Evolutionary conservation across 2,329 filamentous ascomycete species (phyloP).

Genomic region (Fusarium buharicum): DNA sequence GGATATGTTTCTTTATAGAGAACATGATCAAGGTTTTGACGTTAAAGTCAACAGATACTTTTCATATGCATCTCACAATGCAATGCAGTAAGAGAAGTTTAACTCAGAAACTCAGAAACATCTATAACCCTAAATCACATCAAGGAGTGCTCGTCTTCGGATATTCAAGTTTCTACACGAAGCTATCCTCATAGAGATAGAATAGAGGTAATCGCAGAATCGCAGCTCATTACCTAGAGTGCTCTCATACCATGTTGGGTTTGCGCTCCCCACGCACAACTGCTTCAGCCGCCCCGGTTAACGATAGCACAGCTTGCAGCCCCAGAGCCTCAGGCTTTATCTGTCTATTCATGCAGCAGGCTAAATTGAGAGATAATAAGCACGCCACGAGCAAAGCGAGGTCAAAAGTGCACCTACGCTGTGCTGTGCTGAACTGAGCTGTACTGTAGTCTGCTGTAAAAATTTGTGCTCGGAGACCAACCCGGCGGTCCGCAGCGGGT

Average conservation of each 20-base stretch:
- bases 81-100: no score
- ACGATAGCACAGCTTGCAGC: constrained; percentile 10
- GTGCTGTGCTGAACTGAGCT: constrained; percentile 8
- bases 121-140: no score
- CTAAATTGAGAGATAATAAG: constrained; percentile 5
- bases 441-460: no score
- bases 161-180: not conserved
- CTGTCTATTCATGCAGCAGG: constrained; percentile 5
- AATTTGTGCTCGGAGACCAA: constrained; percentile 18
- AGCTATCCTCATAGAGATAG: no score
- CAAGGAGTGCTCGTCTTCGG: not conserved
- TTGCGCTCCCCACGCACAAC: not conserved
- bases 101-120: no score
- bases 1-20: no score
- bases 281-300: constrained; percentile 5
- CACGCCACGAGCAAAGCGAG: constrained; percentile 15
- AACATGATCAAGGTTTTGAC: no score
- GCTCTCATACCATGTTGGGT: not conserved
- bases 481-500: constrained; percentile 34
- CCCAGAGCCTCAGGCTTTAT: constrained; percentile 11
- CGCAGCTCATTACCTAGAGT: not conserved
- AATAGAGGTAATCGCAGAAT: not conserved
- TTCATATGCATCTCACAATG: no score
- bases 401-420: constrained; percentile 1
- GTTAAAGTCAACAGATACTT: no score